Base-by-base conservation (phyloP, 805 yeast species). In the Lipomyces oligophaga region DNA sequence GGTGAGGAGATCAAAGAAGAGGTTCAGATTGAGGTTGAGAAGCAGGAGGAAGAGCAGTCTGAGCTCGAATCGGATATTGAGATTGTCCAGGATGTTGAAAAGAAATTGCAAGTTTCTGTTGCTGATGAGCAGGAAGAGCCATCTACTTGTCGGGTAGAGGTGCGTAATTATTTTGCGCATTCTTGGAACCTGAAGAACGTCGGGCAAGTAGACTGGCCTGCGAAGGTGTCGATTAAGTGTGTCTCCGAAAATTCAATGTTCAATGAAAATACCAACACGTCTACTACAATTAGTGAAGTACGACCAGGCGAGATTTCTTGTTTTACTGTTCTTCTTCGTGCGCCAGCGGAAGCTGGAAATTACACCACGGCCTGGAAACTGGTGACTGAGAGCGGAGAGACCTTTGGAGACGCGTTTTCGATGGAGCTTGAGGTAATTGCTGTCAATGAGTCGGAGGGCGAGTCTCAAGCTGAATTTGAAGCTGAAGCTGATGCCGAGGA, bases 161-260 rank as follows among this genome's bases (percentile, higher is more conserved):
- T 50, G 8, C 20, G 30, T 22, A 46, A 47, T 21, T 30, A 41
- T 19, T 52, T 52, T 33, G 48, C 45, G 37, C 55, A 52, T 30
- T 50, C 55, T 6, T 52, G 57, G 57, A 27, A 42, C 5, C 6
- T 52, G 32, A 43, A 40, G 39, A 52, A 52, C 49, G 32, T 22
- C 16, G 57, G 57, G 19, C 8, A 13, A 2, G 34, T n/a, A 15
- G 38, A 39, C 13, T 52, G 57, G 57, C 52, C 55, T 2, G 47
- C 45, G 1, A 55, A 55, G 11, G 41, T 45, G 18, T 38, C 51
- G 5, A 20, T 45, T 19, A 35, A 30, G 18, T 52, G 38, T 33
- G 52, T 37, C 5, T 25, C 44, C 28, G 57, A 55, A 13, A 39
- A 38, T 6, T 11, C 25, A 20, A 50, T 52, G 48, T 39, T 38